phyloP scores from a whole-genome alignment of 192 early-diverging fungal genomes.

The Bifiguratus adelaidae region DNA sequence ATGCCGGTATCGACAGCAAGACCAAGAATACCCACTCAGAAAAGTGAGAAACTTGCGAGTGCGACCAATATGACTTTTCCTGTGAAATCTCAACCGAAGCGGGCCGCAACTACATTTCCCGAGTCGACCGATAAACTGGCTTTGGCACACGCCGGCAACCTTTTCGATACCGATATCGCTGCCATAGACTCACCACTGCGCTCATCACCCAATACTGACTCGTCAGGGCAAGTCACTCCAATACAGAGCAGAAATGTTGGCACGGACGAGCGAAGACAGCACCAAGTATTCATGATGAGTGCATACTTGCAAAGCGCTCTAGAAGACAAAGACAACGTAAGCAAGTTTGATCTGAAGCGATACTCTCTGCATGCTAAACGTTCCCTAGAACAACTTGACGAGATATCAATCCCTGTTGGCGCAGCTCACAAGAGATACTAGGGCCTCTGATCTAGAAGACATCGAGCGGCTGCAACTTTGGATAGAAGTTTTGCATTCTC shows the following conservation, averaged over 20 bases:
- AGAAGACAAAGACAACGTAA: conserved; percentile 2
- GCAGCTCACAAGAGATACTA: conserved; percentile 8
- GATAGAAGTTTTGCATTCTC: conserved; percentile 31
- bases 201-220: not conserved
- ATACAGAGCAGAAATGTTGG: conserved; percentile 1
- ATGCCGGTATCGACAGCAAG: conserved; percentile 3
- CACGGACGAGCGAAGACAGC: not conserved
- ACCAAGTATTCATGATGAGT: conserved; percentile 2
- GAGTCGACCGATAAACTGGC: conserved; percentile 3
- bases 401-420: conserved; percentile 17
- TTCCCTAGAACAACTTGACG: conserved; percentile 9
- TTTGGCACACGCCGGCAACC: not conserved
- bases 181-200: not conserved
- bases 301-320: conserved; percentile 2
- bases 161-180: not conserved
- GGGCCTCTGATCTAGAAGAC: conserved; percentile 5
- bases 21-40: not conserved
- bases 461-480: conserved; percentile 22
- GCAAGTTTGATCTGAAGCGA: not conserved
- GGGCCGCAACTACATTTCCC: no score
- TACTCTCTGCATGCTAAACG: not conserved
- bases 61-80: no score
- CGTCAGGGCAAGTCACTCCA: not conserved
- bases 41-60: no score
- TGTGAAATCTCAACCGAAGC: no score